Percentiles rank a stretch among this genome's conserved stretches.
phyloP scores from a whole-genome alignment of 495 filamentous ascomycete species.

The Penicilliopsis zonata region DNA sequence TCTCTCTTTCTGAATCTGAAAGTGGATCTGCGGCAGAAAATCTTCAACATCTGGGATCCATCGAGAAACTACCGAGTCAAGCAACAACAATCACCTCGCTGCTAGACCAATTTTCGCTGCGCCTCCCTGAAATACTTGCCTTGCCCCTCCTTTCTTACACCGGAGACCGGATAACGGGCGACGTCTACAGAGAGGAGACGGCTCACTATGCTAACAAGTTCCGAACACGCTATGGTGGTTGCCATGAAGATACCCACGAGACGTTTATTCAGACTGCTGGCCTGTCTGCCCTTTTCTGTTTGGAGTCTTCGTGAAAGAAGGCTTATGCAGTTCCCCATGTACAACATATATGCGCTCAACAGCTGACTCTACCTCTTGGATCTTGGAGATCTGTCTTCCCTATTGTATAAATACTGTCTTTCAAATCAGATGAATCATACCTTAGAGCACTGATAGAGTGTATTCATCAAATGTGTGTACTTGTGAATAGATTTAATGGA shows the following conservation, averaged over 20 bases:
- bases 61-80: slow-evolving; percentile 11
- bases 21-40: slow-evolving; percentile 3
- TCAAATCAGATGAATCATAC: too few species aligned
- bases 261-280: slow-evolving; percentile 4
- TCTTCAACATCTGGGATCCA: slow-evolving; percentile 1
- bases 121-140: slow-evolving; percentile 18
- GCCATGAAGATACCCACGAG: slow-evolving; percentile 6
- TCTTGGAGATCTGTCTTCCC: too few species aligned
- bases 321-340: too few species aligned
- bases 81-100: slow-evolving; percentile 18
- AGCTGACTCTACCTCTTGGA: too few species aligned
- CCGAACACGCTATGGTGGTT: slow-evolving; percentile 23
- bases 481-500: too few species aligned
- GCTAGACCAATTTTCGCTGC: slow-evolving; percentile 18
- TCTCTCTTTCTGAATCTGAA: slow-evolving; percentile 3
- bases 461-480: too few species aligned
- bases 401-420: too few species aligned
- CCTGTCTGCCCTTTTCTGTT: slow-evolving; percentile 23
- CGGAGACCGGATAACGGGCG: slow-evolving; percentile 13
- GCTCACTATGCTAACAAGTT: slow-evolving; percentile 21
- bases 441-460: too few species aligned
- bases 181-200: slow-evolving; percentile 8
- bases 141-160: slow-evolving; percentile 26
- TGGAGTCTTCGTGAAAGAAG: neutral
- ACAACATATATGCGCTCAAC: too few species aligned